These are phyloP conservation scores for Mucor circinelloides DNA, from an alignment of 371 early-diverging fungal genomes.

Conservation along the genomic window DNA sequence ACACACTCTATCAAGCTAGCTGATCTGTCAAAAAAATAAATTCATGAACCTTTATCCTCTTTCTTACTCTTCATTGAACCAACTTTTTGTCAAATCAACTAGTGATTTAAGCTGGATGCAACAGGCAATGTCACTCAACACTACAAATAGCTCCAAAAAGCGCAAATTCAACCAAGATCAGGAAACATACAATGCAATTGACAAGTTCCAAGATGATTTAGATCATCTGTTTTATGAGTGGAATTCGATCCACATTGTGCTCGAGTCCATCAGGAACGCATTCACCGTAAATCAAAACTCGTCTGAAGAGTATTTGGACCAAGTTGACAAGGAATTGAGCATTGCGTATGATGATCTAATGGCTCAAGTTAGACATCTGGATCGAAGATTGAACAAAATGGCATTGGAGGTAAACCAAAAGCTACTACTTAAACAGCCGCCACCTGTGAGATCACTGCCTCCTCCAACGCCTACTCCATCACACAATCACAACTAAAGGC, in stretches of 20 bases:
- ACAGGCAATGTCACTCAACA: neutral
- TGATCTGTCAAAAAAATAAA: slow-evolving; percentile 4
- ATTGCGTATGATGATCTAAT: slow-evolving; percentile 25
- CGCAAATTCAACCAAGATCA: neutral
- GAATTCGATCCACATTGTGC: slow-evolving; percentile 18
- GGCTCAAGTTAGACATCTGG: slow-evolving; percentile 25
- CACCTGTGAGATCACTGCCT: neutral
- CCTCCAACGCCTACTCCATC: slow-evolving; percentile 1
- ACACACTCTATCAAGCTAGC: neutral
- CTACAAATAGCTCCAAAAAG: neutral
- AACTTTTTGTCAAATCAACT: neutral
- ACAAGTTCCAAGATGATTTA: slow-evolving; percentile 14
- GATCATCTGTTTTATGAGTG: slow-evolving; percentile 20
- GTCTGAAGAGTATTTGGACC: slow-evolving; percentile 25
- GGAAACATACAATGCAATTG: neutral
- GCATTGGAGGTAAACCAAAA: slow-evolving; percentile 19
- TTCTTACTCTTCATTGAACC: slow-evolving; percentile 4
- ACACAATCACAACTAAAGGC: neutral
- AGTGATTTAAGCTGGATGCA: slow-evolving; percentile 7
- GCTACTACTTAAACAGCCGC: neutral
- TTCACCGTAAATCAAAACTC: slow-evolving; percentile 5
- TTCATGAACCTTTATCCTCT: slow-evolving; percentile 4
- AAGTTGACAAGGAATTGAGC: slow-evolving; percentile 22
- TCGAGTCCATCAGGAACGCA: slow-evolving; percentile 19
- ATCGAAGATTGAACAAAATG: slow-evolving; percentile 18